Conservation (phyloP, 257 asterid species). For the Verbena officinalis region DNA sequence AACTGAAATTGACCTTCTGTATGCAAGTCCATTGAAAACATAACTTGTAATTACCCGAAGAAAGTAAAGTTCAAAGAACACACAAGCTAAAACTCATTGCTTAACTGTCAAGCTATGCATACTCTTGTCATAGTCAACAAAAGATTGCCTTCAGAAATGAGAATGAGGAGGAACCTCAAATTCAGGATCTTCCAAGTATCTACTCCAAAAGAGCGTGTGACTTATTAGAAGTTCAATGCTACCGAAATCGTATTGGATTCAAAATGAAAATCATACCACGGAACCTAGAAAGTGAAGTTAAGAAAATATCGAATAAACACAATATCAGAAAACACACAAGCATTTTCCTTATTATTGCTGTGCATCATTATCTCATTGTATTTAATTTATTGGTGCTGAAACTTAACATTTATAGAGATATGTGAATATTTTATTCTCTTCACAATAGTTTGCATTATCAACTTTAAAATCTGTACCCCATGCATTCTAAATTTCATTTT, state of each 20-base stretch:
- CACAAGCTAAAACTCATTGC: not conserved
- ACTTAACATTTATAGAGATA: not conserved
- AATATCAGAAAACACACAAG: not conserved
- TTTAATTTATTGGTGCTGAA: not conserved
- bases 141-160: not conserved
- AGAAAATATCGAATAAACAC: not conserved
- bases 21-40: too few species aligned
- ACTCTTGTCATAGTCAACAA: not conserved
- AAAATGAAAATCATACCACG: not conserved
- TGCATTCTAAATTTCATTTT: constrained; percentile 28
- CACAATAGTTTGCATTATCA: not conserved
- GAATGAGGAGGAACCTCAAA: not conserved
- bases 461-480: constrained; percentile 10
- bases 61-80: not conserved
- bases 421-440: not conserved
- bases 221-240: not conserved
- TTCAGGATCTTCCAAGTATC: not conserved
- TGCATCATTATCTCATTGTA: constrained; percentile 1
- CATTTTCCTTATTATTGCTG: not conserved
- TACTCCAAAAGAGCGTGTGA: not conserved
- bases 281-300: not conserved
- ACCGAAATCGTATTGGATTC: not conserved
- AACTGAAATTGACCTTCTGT: not conserved
- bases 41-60: constrained; percentile 1
- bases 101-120: not conserved